Conservation (phyloP, 495 filamentous ascomycete species). For the Xylaria grammica region DNA sequence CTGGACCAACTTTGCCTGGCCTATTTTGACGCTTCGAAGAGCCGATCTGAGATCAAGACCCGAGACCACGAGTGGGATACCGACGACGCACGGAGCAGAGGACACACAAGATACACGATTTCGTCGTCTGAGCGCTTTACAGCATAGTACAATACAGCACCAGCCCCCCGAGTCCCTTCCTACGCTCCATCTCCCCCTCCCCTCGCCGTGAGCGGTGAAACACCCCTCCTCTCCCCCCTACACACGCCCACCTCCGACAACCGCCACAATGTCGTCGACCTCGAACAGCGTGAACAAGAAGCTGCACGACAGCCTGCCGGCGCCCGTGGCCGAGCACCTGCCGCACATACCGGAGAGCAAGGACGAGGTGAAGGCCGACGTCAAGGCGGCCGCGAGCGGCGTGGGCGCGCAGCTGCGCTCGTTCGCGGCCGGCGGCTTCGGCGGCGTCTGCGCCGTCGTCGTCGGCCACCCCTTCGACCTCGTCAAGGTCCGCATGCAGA, state of each 20-base stretch:
- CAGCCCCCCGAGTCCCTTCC: no score
- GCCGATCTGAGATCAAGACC: no score
- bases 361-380: constrained; percentile 53
- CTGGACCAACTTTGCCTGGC: no score
- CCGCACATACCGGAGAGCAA: constrained; percentile 60
- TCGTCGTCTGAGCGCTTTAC: no score
- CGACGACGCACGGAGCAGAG: no score
- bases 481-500: constrained; percentile 96
- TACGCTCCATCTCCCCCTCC: background rate
- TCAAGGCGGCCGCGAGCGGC: constrained; percentile 52
- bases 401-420: constrained; percentile 67
- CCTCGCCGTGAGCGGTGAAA: background rate
- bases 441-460: constrained; percentile 90
- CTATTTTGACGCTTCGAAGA: no score
- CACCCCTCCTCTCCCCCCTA: background rate
- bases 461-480: constrained; percentile 97
- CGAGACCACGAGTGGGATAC: no score
- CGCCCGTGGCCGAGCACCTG: constrained; percentile 35
- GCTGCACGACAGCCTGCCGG: constrained; percentile 40
- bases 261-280: background rate
- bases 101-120: no score
- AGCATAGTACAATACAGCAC: no score
- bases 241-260: background rate
- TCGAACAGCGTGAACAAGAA: constrained; percentile 30
- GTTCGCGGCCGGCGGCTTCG: constrained; percentile 86